phyloP scores from a whole-genome alignment of 805 yeast species.

The Candida adriatica region DNA sequence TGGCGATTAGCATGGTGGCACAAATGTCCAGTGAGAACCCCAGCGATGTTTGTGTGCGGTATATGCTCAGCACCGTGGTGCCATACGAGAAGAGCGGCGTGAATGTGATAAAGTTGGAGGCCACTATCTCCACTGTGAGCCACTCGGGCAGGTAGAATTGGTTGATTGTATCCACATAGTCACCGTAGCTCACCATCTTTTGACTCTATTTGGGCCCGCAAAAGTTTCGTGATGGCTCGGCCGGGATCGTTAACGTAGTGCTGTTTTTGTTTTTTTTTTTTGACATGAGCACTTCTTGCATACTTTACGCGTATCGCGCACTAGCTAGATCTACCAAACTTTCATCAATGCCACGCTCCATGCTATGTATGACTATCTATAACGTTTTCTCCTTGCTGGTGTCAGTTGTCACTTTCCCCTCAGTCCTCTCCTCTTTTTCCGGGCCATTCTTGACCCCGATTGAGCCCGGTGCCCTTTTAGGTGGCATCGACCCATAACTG shows the following conservation, averaged over 20 bases:
- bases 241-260: too few species aligned
- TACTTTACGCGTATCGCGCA: too few species aligned
- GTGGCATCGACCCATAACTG: slow-evolving; percentile 20
- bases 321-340: too few species aligned
- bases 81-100: slow-evolving; percentile 88
- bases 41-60: slow-evolving; percentile 52
- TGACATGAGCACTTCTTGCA: too few species aligned
- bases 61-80: slow-evolving; percentile 66
- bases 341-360: too few species aligned
- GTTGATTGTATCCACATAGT: slow-evolving; percentile 28
- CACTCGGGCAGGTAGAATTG: slow-evolving; percentile 43
- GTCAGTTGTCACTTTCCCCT: not conserved
- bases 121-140: slow-evolving; percentile 47
- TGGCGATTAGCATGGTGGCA: slow-evolving; percentile 80
- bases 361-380: too few species aligned
- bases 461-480: not conserved
- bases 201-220: not conserved
- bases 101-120: slow-evolving; percentile 62
- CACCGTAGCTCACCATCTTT: slow-evolving; percentile 3
- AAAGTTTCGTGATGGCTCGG: too few species aligned
- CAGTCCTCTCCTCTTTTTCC: not conserved
- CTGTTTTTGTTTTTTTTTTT: too few species aligned
- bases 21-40: slow-evolving; percentile 93
- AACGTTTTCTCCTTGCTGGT: too few species aligned
- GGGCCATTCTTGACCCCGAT: not conserved